A percentile compares a stretch with the other conserved stretches of the same genome.
Conservation (phyloP, 768 basidiomycete species). For the Collybia sordida region DNA sequence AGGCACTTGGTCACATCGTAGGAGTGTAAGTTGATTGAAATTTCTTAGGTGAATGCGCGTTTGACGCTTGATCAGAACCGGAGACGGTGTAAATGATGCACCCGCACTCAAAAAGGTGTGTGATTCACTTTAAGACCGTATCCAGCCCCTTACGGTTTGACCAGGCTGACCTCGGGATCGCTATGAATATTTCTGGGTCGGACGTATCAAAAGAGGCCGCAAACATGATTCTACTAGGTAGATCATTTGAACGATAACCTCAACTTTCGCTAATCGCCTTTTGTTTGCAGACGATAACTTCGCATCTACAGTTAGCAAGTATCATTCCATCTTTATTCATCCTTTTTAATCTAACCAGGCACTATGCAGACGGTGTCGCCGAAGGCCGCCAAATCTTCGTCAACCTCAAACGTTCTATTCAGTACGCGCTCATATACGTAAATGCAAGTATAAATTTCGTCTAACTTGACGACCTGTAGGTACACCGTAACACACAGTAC, state of each 20-base stretch:
- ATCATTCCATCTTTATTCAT: neutral
- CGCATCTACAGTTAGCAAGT: constrained; percentile 68
- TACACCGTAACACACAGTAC: constrained; percentile 69
- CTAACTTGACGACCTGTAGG: constrained; percentile 22
- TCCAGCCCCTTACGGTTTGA: neutral
- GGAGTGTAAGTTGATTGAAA: constrained; percentile 52
- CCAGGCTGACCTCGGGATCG: constrained; percentile 67
- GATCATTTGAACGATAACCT: neutral
- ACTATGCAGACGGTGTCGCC: constrained; percentile 55
- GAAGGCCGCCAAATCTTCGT: constrained; percentile 72
- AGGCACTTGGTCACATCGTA: constrained; percentile 69
- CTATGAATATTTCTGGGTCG: constrained; percentile 75
- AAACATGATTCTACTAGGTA: constrained; percentile 71
- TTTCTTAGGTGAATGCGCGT: neutral
- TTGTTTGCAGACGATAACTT: constrained; percentile 60
- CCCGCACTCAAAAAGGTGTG: constrained; percentile 62
- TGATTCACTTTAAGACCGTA: neutral
- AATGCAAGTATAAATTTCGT: neutral
- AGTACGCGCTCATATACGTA: constrained; percentile 33
- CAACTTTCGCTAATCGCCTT: neutral
- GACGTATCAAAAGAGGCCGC: constrained; percentile 76
- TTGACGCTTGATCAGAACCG: constrained; percentile 40
- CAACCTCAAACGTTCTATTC: constrained; percentile 70
- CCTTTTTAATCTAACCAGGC: neutral
- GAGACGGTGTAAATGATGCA: constrained; percentile 73